A percentile compares a stretch with the other conserved stretches of the same genome.
Evolutionary conservation across 1,284 basidiomycete genomes (phyloP).

Genomic region (Athelia sp.): DNA sequence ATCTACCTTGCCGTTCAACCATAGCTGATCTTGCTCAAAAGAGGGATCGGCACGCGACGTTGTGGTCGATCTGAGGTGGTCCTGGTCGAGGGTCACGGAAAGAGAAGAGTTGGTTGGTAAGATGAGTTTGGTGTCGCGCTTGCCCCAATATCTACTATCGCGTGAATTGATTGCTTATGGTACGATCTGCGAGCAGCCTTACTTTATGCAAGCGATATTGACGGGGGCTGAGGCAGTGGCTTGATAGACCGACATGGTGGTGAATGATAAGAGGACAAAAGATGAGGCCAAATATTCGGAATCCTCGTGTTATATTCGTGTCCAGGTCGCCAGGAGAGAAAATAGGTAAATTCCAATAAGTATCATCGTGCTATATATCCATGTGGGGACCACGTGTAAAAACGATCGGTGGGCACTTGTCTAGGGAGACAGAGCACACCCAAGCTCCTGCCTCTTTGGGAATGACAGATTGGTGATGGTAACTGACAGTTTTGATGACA

Average conservation of each 20-base stretch:
- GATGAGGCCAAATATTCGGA: neutral
- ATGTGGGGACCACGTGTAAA: too few species aligned
- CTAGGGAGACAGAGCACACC: too few species aligned
- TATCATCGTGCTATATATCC: too few species aligned
- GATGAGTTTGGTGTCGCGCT: conserved; percentile 93
- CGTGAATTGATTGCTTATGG: conserved; percentile 4
- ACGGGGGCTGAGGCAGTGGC: conserved; percentile 92
- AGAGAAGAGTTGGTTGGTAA: conserved; percentile 97
- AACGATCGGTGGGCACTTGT: too few species aligned
- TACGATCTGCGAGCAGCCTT: conserved; percentile 19
- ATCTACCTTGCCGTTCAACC: conserved; percentile 93
- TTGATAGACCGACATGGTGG: conserved; percentile 66
- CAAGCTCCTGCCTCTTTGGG: too few species aligned
- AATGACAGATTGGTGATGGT: too few species aligned
- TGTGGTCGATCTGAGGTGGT: conserved; percentile 92
- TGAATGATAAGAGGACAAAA: too few species aligned
- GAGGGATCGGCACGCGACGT: conserved; percentile 82
- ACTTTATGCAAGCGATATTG: conserved; percentile 98
- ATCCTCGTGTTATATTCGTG: neutral
- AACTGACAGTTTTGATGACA: too few species aligned
- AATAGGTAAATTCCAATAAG: too few species aligned
- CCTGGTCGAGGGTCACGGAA: conserved; percentile 95
- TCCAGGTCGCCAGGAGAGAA: too few species aligned
- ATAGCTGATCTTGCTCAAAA: conserved; percentile 79
- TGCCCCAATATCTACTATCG: conserved; percentile 92